Conservation (phyloP, 2,329 filamentous ascomycete species). For the Alternaria sp. region DNA sequence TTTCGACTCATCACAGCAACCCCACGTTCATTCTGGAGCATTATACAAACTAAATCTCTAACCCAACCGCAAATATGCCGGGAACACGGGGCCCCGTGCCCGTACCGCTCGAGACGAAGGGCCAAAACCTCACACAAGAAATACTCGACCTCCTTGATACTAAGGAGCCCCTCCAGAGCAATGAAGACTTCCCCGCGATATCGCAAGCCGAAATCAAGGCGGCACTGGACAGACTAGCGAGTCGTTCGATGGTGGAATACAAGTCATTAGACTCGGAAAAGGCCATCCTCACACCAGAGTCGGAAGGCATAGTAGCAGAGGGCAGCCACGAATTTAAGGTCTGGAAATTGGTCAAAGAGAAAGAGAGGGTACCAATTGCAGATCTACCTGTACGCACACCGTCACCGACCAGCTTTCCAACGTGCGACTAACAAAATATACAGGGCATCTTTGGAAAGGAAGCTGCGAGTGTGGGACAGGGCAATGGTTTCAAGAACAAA, state of each 20-base stretch:
- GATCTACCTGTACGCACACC: conserved; percentile 54
- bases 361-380: conserved; percentile 57
- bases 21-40: conserved; percentile 28
- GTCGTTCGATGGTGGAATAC: conserved; percentile 86
- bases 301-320: conserved; percentile 72
- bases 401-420: not conserved
- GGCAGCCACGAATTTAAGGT: conserved; percentile 62
- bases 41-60: conserved; percentile 19
- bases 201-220: conserved; percentile 72
- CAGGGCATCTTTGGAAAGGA: conserved; percentile 73
- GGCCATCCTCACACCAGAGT: conserved; percentile 77
- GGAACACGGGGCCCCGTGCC: conserved; percentile 60
- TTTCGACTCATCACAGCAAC: conserved; percentile 41
- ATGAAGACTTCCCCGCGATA: conserved; percentile 58
- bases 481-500: conserved; percentile 85
- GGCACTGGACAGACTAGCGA: conserved; percentile 83
- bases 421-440: conserved; percentile 49
- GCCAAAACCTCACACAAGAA: conserved; percentile 72
- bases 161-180: conserved; percentile 62
- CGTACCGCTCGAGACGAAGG: conserved; percentile 52
- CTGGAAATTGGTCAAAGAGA: conserved; percentile 58
- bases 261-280: conserved; percentile 83
- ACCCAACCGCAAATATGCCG: conserved; percentile 50
- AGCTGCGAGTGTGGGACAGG: conserved; percentile 84
- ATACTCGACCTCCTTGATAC: conserved; percentile 74